phyloP scores from a whole-genome alignment of 2,329 filamentous ascomycete species.

The Claviceps paspali region DNA sequence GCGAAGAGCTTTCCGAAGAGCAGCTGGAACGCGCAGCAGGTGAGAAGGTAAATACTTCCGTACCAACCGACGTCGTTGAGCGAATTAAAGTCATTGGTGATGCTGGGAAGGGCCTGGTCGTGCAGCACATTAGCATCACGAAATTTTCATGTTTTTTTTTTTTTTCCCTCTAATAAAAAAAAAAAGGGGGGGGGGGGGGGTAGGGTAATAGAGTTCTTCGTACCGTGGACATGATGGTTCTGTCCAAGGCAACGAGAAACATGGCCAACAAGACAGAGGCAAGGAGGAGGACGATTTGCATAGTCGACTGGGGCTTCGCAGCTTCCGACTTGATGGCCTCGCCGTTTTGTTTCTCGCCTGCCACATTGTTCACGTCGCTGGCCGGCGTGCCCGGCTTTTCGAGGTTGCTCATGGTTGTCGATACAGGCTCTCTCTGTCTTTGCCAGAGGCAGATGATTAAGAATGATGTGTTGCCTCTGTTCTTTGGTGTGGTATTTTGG shows the following conservation, averaged over 20 bases:
- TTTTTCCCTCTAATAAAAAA: too few species aligned
- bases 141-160: not conserved
- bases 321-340: not conserved
- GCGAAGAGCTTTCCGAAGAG: not conserved
- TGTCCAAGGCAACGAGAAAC: constrained; percentile 1
- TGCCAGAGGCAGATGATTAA: too few species aligned
- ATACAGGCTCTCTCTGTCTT: too few species aligned
- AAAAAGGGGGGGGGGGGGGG: too few species aligned
- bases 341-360: not conserved
- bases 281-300: not conserved
- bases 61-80: constrained; percentile 50
- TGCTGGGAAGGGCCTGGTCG: constrained; percentile 29
- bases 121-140: not conserved
- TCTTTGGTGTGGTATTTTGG: too few species aligned
- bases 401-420: not conserved
- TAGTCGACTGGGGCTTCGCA: not conserved
- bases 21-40: constrained; percentile 27
- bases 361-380: not conserved
- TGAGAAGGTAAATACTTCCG: constrained; percentile 44
- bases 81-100: constrained; percentile 39
- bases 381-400: not conserved
- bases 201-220: too few species aligned
- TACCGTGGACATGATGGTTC: constrained; percentile 2
- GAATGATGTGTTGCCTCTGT: too few species aligned
- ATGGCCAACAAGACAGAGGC: not conserved